phyloP scores from a whole-genome alignment of 768 basidiomycete genomes.

The Lactarius deliciosus region DNA sequence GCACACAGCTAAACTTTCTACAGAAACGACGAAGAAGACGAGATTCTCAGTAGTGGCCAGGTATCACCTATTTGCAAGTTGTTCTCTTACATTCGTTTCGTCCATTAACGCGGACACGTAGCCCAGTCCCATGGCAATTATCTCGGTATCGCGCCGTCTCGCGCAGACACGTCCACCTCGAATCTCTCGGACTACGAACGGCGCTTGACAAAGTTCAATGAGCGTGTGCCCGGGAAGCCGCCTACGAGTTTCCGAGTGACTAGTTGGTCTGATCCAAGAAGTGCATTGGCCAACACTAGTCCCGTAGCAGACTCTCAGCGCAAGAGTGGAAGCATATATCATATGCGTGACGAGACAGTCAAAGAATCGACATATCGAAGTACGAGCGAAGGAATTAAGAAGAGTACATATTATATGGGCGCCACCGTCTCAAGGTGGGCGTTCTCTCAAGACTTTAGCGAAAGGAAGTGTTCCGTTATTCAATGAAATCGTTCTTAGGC shows the following conservation, averaged over 20 bases:
- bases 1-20: conserved; percentile 1
- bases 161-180: conserved; percentile 24
- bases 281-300: conserved; percentile 39
- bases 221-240: conserved; percentile 41
- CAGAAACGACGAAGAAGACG: conserved; percentile 52
- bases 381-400: conserved; percentile 6
- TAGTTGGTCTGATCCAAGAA: conserved; percentile 57
- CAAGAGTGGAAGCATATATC: conserved; percentile 9
- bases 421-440: conserved; percentile 14
- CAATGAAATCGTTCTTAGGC: conserved; percentile 36
- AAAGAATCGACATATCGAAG: conserved; percentile 10
- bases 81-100: neutral
- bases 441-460: neutral
- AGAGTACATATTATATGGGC: conserved; percentile 4
- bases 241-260: conserved; percentile 45
- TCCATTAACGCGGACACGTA: conserved; percentile 4
- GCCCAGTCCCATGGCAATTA: conserved; percentile 12
- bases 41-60: conserved; percentile 76
- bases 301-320: neutral
- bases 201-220: conserved; percentile 40
- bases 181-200: conserved; percentile 39
- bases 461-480: neutral
- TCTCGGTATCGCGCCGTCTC: conserved; percentile 19
- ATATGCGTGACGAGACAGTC: conserved; percentile 13
- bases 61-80: conserved; percentile 65